phyloP scores from a whole-genome alignment of 352 stramenopile genomes.

The Achlya hypogyna region DNA sequence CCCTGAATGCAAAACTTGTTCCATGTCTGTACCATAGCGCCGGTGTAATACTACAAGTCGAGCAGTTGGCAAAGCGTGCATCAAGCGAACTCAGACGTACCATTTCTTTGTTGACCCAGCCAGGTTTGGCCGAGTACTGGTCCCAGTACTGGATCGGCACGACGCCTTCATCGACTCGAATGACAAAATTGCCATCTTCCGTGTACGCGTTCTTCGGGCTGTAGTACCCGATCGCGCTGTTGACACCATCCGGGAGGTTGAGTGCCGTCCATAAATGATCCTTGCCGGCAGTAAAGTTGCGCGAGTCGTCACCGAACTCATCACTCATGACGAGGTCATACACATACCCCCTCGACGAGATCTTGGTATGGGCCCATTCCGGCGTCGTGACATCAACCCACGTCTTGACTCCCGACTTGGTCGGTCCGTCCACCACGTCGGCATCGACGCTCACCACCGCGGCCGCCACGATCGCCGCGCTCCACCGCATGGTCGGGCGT shows the following conservation, averaged over 20 bases:
- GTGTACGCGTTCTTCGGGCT: slow-evolving; percentile 37
- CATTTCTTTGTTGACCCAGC: slow-evolving; percentile 10
- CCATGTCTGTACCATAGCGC: slow-evolving; percentile 87
- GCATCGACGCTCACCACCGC: background rate
- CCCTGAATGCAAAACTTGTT: slow-evolving; percentile 95
- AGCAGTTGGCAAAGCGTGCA: background rate
- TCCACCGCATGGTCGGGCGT: background rate
- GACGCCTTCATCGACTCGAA: slow-evolving; percentile 3
- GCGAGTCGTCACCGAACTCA: slow-evolving; percentile 61
- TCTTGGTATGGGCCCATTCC: background rate
- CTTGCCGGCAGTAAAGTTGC: slow-evolving; percentile 58
- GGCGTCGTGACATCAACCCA: slow-evolving; percentile 14
- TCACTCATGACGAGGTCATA: slow-evolving; percentile 50
- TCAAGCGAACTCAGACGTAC: background rate
- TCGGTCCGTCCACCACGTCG: background rate
- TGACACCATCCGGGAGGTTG: slow-evolving; percentile 78
- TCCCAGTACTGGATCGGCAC: background rate
- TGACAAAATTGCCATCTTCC: slow-evolving; percentile 3
- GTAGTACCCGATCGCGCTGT: slow-evolving; percentile 74
- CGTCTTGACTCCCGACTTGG: slow-evolving; percentile 7
- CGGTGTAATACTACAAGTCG: slow-evolving; percentile 21
- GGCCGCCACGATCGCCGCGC: background rate
- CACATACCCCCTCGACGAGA: background rate
- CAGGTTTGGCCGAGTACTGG: background rate
- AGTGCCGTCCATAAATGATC: slow-evolving; percentile 79